A percentile compares a stretch with the other conserved stretches of the same genome.
These are phyloP conservation scores for Aspergillus carlsbadensis DNA, from an alignment of 495 filamentous ascomycete genomes.

Conservation along the genomic window DNA sequence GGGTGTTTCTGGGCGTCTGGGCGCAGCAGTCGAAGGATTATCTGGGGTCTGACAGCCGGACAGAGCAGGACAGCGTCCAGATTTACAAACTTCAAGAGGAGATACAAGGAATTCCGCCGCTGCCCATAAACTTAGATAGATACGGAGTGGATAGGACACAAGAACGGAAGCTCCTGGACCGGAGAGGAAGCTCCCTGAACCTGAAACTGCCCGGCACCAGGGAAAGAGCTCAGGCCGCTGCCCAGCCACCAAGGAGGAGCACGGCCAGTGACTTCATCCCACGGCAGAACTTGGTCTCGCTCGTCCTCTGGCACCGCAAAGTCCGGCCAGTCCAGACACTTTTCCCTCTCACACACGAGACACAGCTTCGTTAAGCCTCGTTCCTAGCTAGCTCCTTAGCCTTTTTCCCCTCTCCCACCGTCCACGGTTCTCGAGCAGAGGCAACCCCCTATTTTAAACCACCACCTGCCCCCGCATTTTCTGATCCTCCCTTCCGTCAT, in stretches of 20 bases:
- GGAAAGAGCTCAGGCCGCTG: background rate
- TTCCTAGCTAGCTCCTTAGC: conserved; percentile 9
- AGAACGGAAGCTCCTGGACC: too few relatives aligned
- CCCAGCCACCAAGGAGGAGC: background rate
- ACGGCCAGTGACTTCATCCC: background rate
- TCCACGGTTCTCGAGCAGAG: conserved; percentile 8
- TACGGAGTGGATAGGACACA: too few relatives aligned
- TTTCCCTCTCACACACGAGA: conserved; percentile 13
- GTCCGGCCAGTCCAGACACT: conserved; percentile 1
- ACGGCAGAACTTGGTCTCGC: background rate
- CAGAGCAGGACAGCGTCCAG: too few relatives aligned
- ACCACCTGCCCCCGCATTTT: conserved; percentile 14
- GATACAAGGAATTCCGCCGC: too few relatives aligned
- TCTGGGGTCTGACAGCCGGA: background rate
- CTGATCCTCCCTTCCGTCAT: conserved; percentile 1
- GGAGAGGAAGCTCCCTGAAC: background rate
- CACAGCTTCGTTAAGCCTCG: conserved; percentile 17
- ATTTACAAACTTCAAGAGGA: too few relatives aligned
- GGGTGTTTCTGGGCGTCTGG: conserved; percentile 5
- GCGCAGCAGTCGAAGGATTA: background rate
- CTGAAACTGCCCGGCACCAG: background rate
- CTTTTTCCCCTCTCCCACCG: conserved; percentile 1
- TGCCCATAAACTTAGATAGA: too few relatives aligned
- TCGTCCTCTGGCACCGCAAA: too few relatives aligned
- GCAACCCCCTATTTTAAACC: conserved; percentile 10